These are phyloP conservation scores for Phytophthora fragariaefolia DNA, from an alignment of 352 stramenopile species.

Conservation along the genomic window DNA sequence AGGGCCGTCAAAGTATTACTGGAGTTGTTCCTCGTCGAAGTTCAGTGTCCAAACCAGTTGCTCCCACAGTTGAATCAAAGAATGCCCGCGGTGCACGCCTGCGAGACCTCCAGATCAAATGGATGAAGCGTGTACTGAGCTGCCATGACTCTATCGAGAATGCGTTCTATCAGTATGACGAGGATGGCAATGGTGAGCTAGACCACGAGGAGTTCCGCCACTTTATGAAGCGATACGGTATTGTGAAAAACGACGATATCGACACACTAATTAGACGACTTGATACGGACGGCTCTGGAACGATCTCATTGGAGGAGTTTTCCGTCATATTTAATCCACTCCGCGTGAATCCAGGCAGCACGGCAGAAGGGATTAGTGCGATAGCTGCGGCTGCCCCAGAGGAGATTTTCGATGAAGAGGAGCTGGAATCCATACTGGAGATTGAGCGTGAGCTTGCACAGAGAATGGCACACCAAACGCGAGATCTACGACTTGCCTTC, in stretches of 20 bases:
- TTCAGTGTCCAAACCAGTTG: slow-evolving; percentile 15
- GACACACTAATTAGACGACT: slow-evolving; percentile 50
- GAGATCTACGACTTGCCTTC: slow-evolving; percentile 65
- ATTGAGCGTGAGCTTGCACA: slow-evolving; percentile 68
- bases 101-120: slow-evolving; percentile 64
- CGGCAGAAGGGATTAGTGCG: slow-evolving; percentile 20
- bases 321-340: slow-evolving; percentile 62
- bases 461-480: slow-evolving; percentile 59
- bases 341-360: slow-evolving; percentile 28
- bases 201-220: slow-evolving; percentile 68
- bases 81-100: slow-evolving; percentile 39
- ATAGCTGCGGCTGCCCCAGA: slow-evolving; percentile 31
- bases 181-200: slow-evolving; percentile 52
- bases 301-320: slow-evolving; percentile 66
- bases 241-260: slow-evolving; percentile 63
- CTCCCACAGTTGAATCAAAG: slow-evolving; percentile 29
- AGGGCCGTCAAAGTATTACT: neutral
- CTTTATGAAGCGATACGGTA: slow-evolving; percentile 81
- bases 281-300: slow-evolving; percentile 56
- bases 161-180: slow-evolving; percentile 73
- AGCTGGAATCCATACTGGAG: slow-evolving; percentile 66
- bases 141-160: slow-evolving; percentile 67
- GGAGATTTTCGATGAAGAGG: slow-evolving; percentile 47
- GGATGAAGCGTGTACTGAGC: slow-evolving; percentile 62
- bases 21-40: neutral